Conservation (phyloP, 2,329 filamentous ascomycete genomes). For the Phialophora expanda region DNA sequence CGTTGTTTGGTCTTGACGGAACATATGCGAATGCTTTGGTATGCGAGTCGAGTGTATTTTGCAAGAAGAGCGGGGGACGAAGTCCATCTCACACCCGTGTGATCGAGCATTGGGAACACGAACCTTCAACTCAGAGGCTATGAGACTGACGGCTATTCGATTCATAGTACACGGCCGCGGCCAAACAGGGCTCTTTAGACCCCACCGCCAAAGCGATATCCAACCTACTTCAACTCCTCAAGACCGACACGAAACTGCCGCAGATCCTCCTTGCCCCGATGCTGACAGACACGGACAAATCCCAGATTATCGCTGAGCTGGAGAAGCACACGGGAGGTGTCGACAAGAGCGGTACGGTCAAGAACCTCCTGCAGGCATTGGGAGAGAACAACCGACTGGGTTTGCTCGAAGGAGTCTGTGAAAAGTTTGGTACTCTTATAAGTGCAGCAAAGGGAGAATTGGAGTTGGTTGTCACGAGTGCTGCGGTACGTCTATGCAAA, state of each 20-base stretch:
- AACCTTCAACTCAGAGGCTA: background rate
- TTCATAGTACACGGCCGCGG: slow-evolving; percentile 87
- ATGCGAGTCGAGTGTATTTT: slow-evolving; percentile 51
- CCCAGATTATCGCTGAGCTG: slow-evolving; percentile 82
- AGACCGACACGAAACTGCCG: slow-evolving; percentile 81
- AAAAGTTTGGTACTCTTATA: slow-evolving; percentile 88
- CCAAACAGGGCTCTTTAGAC: slow-evolving; percentile 85
- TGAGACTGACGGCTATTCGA: slow-evolving; percentile 1
- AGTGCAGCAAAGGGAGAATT: slow-evolving; percentile 89
- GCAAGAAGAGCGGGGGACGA: background rate
- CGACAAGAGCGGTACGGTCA: slow-evolving; percentile 78
- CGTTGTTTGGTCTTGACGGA: slow-evolving; percentile 94
- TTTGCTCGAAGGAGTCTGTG: slow-evolving; percentile 77
- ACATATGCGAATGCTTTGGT: slow-evolving; percentile 99
- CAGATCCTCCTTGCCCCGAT: slow-evolving; percentile 79
- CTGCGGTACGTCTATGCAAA: slow-evolving; percentile 67
- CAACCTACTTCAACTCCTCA: slow-evolving; percentile 72
- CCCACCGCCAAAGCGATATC: slow-evolving; percentile 79
- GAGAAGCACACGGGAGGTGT: slow-evolving; percentile 75
- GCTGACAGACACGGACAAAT: slow-evolving; percentile 79
- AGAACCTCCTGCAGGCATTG: slow-evolving; percentile 89
- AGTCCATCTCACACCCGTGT: background rate
- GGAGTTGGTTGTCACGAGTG: slow-evolving; percentile 89
- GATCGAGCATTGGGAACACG: background rate
- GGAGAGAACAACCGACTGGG: slow-evolving; percentile 96